Evolutionary conservation across 2,329 filamentous ascomycete species (phyloP).

Genomic region (Alternaria solani): DNA sequence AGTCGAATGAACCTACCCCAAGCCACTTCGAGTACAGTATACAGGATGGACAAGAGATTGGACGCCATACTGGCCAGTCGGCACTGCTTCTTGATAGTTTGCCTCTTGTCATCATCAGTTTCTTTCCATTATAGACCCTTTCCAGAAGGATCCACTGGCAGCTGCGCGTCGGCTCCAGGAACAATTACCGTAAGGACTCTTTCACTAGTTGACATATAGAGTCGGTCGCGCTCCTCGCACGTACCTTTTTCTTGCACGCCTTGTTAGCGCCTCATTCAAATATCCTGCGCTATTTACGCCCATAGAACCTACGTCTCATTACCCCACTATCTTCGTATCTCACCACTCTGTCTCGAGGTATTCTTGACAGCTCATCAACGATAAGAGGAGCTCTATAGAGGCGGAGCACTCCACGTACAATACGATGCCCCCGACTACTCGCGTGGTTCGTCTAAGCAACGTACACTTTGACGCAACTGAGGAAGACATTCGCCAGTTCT

Average conservation of each 20-base stretch:
- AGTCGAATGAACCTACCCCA: neutral
- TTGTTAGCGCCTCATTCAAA: neutral
- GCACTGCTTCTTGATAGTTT: neutral
- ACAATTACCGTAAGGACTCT: neutral
- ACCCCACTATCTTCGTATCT: neutral
- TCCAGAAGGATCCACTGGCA: fast-evolving
- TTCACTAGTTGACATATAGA: neutral
- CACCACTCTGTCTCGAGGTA: neutral
- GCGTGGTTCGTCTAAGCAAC: neutral
- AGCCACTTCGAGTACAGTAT: too few relatives aligned
- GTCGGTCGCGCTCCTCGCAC: neutral
- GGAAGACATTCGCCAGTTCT: neutral
- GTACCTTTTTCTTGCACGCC: too few relatives aligned
- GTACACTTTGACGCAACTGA: neutral
- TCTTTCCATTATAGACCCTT: neutral
- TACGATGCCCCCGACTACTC: neutral
- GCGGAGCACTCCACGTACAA: neutral
- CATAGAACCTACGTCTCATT: neutral
- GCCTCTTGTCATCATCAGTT: neutral
- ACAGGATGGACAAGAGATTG: neutral
- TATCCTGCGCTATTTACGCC: neutral
- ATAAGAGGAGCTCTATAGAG: neutral
- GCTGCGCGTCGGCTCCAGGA: neutral
- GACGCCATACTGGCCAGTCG: neutral
- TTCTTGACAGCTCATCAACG: neutral